phyloP scores from a whole-genome alignment of 1,284 basidiomycete genomes.

The Grifola frondosa region DNA sequence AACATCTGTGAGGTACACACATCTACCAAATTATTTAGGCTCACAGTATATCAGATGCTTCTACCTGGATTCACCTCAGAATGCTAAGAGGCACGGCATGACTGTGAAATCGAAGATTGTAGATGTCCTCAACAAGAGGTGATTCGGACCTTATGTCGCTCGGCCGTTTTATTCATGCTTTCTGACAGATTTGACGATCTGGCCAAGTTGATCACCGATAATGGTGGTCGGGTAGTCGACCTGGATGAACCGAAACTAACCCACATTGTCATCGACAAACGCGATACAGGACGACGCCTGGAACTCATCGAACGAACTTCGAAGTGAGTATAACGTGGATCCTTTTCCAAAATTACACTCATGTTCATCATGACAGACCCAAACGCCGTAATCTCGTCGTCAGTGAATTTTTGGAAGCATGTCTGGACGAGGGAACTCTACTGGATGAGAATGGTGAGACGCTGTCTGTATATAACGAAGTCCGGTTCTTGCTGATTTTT shows the following conservation, averaged over 20 bases:
- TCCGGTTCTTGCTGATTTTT: too few relatives aligned
- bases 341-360: neutral
- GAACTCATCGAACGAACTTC: slow-evolving; percentile 71
- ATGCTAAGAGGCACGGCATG: slow-evolving; percentile 69
- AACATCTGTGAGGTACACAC: slow-evolving; percentile 62
- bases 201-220: slow-evolving; percentile 50
- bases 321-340: slow-evolving; percentile 45
- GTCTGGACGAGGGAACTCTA: slow-evolving; percentile 76
- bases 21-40: neutral
- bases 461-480: too few relatives aligned
- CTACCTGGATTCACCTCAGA: slow-evolving; percentile 81
- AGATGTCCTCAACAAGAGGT: slow-evolving; percentile 52
- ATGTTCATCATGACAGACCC: slow-evolving; percentile 45
- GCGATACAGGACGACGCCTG: slow-evolving; percentile 67
- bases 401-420: slow-evolving; percentile 73
- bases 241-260: slow-evolving; percentile 78
- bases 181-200: slow-evolving; percentile 56
- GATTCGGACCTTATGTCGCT: slow-evolving; percentile 17
- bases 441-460: slow-evolving; percentile 79
- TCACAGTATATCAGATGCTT: slow-evolving; percentile 56
- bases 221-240: slow-evolving; percentile 72
- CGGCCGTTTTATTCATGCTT: neutral
- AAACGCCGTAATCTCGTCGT: slow-evolving; percentile 79
- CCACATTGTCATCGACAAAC: slow-evolving; percentile 80
- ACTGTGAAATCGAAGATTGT: slow-evolving; percentile 54